Percentiles rank a stretch among this genome's conserved stretches.
Conservation (phyloP, 2,329 filamentous ascomycete species). For the Talaromyces islandicus region DNA sequence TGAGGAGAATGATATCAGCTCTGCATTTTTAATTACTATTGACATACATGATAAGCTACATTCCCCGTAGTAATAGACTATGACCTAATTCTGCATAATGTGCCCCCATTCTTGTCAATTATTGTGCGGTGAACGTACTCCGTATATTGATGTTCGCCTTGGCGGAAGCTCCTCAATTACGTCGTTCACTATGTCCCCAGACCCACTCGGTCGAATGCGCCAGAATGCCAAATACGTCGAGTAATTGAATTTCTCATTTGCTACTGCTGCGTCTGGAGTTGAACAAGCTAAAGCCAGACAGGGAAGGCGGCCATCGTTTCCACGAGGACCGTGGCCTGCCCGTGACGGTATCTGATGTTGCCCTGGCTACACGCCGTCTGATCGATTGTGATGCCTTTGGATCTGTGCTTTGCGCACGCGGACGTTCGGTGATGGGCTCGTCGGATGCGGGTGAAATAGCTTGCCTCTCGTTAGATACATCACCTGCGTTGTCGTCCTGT, state of each 20-base stretch:
- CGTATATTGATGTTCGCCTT: not conserved
- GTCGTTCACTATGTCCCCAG: not conserved
- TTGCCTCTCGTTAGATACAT: not conserved
- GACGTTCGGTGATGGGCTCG: not conserved
- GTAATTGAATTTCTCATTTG: not conserved
- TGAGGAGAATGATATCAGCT: not conserved
- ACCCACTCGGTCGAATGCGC: not conserved
- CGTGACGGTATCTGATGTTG: slow-evolving; percentile 1
- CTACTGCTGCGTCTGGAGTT: not conserved
- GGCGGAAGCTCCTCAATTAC: not conserved
- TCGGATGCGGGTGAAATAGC: not conserved
- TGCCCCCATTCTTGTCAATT: not conserved
- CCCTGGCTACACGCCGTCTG: slow-evolving; percentile 2
- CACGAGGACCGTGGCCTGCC: slow-evolving; percentile 2
- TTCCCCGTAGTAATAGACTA: not conserved
- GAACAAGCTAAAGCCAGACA: slow-evolving; percentile 5
- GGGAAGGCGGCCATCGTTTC: slow-evolving; percentile 11
- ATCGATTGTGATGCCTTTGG: not conserved
- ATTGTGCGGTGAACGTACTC: not conserved
- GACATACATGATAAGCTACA: not conserved
- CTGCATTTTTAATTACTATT: not conserved
- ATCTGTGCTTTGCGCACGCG: not conserved
- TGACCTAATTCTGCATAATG: not conserved
- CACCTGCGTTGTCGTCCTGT: not conserved
- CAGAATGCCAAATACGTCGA: not conserved